Conservation (phyloP, 2,329 filamentous ascomycete genomes). For the Septoria petroselini region DNA sequence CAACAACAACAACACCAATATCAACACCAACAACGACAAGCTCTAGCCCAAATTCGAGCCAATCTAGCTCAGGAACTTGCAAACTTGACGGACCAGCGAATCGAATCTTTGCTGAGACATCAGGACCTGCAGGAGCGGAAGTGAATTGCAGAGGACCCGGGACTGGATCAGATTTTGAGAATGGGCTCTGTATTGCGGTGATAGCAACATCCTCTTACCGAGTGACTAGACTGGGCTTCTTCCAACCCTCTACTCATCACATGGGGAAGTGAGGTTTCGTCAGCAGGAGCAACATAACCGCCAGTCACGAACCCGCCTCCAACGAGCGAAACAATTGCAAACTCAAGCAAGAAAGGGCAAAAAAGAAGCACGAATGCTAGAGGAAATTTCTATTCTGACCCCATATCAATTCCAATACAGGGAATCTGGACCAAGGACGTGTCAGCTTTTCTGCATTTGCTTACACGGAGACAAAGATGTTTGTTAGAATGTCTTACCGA, state of each 20-base stretch:
- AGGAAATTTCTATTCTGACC: too few species aligned
- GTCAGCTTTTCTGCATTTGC: neutral
- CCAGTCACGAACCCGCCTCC: neutral
- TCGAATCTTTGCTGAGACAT: constrained; percentile 54
- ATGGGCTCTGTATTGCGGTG: neutral
- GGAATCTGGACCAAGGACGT: constrained; percentile 3
- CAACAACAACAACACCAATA: constrained; percentile 28
- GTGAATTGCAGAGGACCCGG: constrained; percentile 61
- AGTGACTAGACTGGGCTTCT: neutral
- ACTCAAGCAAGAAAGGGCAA: neutral
- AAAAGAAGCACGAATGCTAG: too few species aligned
- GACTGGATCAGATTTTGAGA: constrained; percentile 41
- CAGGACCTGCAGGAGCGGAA: constrained; percentile 57
- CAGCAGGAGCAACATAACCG: too few species aligned
- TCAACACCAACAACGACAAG: constrained; percentile 40
- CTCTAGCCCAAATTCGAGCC: constrained; percentile 49
- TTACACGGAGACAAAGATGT: neutral
- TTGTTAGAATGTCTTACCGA: constrained; percentile 1
- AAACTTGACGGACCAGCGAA: constrained; percentile 55
- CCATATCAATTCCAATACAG: constrained; percentile 9
- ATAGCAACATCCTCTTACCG: neutral
- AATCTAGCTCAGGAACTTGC: constrained; percentile 55
- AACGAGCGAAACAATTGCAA: neutral
- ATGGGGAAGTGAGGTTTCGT: too few species aligned
- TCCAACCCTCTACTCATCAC: too few species aligned